Evolutionary conservation across 768 basidiomycete species (phyloP).

Genomic region (Cubamyces sp.): DNA sequence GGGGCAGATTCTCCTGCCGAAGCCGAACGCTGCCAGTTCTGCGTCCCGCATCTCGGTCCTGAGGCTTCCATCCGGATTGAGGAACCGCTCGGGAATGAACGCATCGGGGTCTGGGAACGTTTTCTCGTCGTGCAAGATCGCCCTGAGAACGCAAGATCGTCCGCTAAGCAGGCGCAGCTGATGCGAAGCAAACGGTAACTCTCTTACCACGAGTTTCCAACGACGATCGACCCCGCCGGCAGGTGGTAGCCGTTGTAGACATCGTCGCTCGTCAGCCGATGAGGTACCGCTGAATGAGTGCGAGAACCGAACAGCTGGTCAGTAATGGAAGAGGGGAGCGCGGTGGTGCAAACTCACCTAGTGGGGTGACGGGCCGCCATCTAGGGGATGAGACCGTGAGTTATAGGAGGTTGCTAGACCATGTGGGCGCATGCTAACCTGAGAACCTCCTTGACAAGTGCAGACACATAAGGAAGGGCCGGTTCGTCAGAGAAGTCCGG

Average conservation of each 20-base stretch:
- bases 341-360: slow-evolving; percentile 9
- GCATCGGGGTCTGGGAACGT: slow-evolving; percentile 29
- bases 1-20: slow-evolving; percentile 34
- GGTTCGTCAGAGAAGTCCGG: slow-evolving; percentile 34
- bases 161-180: background rate
- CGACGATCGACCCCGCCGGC: slow-evolving; percentile 26
- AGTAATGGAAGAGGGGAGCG: background rate
- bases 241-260: slow-evolving; percentile 28
- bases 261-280: slow-evolving; percentile 27
- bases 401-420: background rate
- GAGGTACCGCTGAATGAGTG: slow-evolving; percentile 23
- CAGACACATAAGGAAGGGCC: slow-evolving; percentile 36
- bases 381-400: slow-evolving; percentile 7
- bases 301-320: background rate
- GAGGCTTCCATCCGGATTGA: slow-evolving; percentile 25
- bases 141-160: slow-evolving; percentile 14
- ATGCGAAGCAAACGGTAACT: slow-evolving; percentile 1
- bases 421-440: slow-evolving; percentile 18
- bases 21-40: slow-evolving; percentile 26
- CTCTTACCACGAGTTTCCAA: slow-evolving; percentile 30
- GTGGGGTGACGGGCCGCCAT: slow-evolving; percentile 28
- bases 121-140: slow-evolving; percentile 27
- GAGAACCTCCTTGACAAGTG: slow-evolving; percentile 40
- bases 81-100: slow-evolving; percentile 34
- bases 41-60: slow-evolving; percentile 23